Base-by-base conservation (phyloP, 257 asterid genomes). In the Fraxinus quadrangulata region DNA sequence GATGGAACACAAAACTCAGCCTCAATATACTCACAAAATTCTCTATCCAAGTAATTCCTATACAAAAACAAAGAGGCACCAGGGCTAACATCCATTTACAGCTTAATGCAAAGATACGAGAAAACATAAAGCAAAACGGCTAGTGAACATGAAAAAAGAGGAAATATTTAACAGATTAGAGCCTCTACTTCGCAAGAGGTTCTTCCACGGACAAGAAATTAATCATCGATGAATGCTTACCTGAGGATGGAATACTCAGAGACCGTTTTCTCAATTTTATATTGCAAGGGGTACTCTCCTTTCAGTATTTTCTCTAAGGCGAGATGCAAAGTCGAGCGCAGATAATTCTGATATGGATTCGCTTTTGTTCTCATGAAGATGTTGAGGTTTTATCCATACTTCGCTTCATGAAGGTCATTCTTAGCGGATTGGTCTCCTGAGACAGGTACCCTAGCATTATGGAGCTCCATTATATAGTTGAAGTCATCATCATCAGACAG, bases 181-280 rank as follows among this genome's bases (percentile, higher is more conserved):
- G 56, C 63, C 69, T 66, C 77, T 75, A 84, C 82, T 83, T 78
- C 37, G 26, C 74, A 61, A 45, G 34, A 33, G 73, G 79, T 79
- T 77, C 83, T 24, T 81, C 79, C 80, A 77, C 68, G 83, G 80
- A 51, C 70, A 84, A 78, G 75, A 70, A 82, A 68, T 74, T 70
- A 10, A 83, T 24, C 13, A 79, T 34, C 3, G 87, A 72, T 40
- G 83, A 89, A 42, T 70, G 86, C 85, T 85, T 84, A 73, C 85
- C 80, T 17, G 84, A 67, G 39, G 89, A 67, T 34, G 92, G 87
- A 34, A 87, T 88, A 78, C 93, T 87, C 79, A 63, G 85, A 23
- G 93, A 86, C 26, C 92, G 91, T 83, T 71, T 87, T 85, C 87
- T 86, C 31, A 70, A 16, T 72, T 82, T 88, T 14, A 49, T 3